Evolutionary conservation across 257 asterid species (phyloP), one percentile per base, ranked within the genome.

Genomic region (Phtheirospermum japonicum): DNA sequence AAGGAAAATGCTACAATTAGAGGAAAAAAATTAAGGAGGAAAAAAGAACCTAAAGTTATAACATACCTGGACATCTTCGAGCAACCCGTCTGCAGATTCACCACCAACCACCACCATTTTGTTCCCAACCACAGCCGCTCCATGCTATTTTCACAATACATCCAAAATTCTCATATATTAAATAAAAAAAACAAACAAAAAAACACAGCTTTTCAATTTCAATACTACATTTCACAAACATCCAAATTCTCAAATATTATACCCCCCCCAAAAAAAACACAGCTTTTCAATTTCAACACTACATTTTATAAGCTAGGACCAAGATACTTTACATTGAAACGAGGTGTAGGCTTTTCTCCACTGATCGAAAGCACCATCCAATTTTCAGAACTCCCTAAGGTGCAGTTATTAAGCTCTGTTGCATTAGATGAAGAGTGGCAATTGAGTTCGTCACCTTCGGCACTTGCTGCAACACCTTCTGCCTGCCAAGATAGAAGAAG

Each of bases 51-150:
- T 32, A 4, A 20, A 5, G 3, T 23, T 23, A n/a, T 4, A 59
- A 14, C 11, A 52, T 75, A 89, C 99, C 97, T 85, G 94, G 57
- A 93, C 96, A 75, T 93, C 99, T 42, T 89, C 97, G 70, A 93
- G 79, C 83, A 93, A 63, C 48, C 88, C 89, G 73, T 72, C 78
- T 23, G 84, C 79, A 61, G 95, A 87, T 79, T 93, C 99, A 66
- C 97, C 99, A 32, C 99, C 99, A 66, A 93, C 96, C n/a, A 93
- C 84, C 71, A 93, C 94, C 97, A 89, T 87, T 82, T 87, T 87
- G 82, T 87, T 87, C 71, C 97, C 99, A 55, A 87, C 77, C 33
- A 93, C 97, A 3, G 97, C 92, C n/a, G 99, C 99, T 3, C 88
- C 95, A 78, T 93, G 99, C 99, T 93, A 73, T 72, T 23, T 23